Evolutionary conservation across 768 basidiomycete species (phyloP).

Genomic region (Psilocybe cubensis): DNA sequence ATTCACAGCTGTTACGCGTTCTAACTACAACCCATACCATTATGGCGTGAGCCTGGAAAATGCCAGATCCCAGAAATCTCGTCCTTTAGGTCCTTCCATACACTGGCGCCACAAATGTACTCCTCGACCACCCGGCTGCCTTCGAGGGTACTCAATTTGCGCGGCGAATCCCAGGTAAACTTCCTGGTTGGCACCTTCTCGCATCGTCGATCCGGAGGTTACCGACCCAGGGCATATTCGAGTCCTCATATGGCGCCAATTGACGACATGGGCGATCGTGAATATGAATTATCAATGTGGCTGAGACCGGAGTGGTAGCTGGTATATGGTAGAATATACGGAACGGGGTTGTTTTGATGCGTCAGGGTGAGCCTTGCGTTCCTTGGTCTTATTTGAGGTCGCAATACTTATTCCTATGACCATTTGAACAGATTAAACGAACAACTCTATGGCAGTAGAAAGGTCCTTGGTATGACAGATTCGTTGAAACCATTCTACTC

Average conservation of each 20-base stretch:
- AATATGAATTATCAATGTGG: background rate
- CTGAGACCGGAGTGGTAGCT: background rate
- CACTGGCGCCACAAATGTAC: background rate
- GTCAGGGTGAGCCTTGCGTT: background rate
- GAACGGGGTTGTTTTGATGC: background rate
- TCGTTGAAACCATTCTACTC: background rate
- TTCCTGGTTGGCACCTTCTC: background rate
- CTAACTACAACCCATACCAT: background rate
- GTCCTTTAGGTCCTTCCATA: slow-evolving; percentile 1
- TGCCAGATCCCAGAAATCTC: slow-evolving; percentile 4
- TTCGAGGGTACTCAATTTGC: background rate
- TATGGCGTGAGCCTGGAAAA: slow-evolving; percentile 6
- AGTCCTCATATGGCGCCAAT: slow-evolving; percentile 2
- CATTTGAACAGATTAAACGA: background rate
- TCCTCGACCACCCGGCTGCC: background rate
- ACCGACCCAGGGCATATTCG: slow-evolving; percentile 1
- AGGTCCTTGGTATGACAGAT: background rate
- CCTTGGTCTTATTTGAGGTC: background rate
- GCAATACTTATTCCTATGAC: background rate
- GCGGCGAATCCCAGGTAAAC: slow-evolving; percentile 3
- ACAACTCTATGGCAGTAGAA: background rate
- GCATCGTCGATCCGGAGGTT: slow-evolving; percentile 17
- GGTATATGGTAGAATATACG: background rate
- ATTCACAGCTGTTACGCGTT: slow-evolving; percentile 6
- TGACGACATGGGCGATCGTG: slow-evolving; percentile 5